Evolutionary conservation across 1,139 yeast species (phyloP).

Genomic region (Diutina catenulata): DNA sequence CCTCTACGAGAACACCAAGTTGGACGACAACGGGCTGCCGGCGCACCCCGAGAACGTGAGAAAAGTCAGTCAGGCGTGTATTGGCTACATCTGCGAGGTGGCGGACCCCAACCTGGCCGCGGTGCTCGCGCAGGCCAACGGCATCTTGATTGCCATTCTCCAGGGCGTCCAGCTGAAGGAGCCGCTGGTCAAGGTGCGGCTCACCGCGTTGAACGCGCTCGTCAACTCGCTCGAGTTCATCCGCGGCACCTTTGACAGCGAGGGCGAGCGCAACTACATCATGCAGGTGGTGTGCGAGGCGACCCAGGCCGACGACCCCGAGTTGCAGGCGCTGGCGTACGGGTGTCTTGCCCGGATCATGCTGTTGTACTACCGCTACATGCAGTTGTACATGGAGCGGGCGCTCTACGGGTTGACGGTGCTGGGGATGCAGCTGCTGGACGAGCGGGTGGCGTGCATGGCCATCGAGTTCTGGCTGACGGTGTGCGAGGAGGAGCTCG

Average conservation of each 20-base stretch:
- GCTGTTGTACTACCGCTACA: constrained; percentile 77
- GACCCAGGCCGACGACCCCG: constrained; percentile 75
- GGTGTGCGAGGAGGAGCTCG: constrained; percentile 92
- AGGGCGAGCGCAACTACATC: constrained; percentile 90
- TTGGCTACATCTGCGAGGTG: constrained; percentile 92
- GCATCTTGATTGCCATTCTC: constrained; percentile 87
- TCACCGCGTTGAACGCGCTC: constrained; percentile 85
- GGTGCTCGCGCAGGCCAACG: constrained; percentile 76
- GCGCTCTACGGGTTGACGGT: constrained; percentile 88
- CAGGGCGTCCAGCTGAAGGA: constrained; percentile 90
- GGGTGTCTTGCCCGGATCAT: constrained; percentile 92
- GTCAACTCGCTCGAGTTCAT: constrained; percentile 88
- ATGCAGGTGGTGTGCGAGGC: constrained; percentile 99
- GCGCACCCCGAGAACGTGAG: constrained; percentile 62
- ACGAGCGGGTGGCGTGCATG: constrained; percentile 91
- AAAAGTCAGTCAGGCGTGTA: constrained; percentile 75
- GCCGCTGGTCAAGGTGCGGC: constrained; percentile 60
- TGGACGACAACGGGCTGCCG: constrained; percentile 33
- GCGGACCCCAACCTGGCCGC: constrained; percentile 81
- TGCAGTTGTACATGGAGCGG: constrained; percentile 95
- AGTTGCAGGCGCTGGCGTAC: constrained; percentile 87
- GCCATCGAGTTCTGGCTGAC: constrained; percentile 99
- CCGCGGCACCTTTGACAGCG: constrained; percentile 76
- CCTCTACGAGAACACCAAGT: constrained; percentile 75
- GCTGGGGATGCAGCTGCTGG: constrained; percentile 77